Evolutionary conservation across 345 rosid species (phyloP).

Genomic region (Geranium rotundifolium): DNA sequence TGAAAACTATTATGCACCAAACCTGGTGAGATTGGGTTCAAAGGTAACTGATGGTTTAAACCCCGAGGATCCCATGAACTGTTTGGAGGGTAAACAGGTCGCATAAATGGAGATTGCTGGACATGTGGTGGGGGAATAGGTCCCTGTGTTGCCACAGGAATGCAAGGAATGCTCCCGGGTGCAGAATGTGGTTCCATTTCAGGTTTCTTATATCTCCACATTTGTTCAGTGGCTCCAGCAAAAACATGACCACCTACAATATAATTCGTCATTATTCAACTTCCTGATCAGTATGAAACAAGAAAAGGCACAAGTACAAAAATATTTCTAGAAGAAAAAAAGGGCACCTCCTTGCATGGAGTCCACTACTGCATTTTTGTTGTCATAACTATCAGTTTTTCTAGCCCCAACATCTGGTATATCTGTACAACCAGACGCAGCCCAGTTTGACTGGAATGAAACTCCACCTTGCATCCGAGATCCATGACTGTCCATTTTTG

Average conservation of each 20-base stretch:
- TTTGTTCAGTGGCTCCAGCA: conserved; percentile 24
- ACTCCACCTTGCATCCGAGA: conserved; percentile 30
- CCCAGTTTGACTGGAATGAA: conserved; percentile 47
- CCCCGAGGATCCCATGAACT: conserved; percentile 74
- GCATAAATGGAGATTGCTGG: conserved; percentile 60
- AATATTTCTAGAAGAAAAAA: not conserved
- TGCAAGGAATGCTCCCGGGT: conserved; percentile 47
- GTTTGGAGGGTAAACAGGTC: conserved; percentile 47
- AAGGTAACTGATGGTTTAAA: conserved; percentile 40
- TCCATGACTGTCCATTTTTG: conserved; percentile 40
- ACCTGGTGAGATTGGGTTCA: conserved; percentile 43
- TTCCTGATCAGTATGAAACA: not conserved
- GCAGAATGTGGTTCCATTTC: conserved; percentile 28
- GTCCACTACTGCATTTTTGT: not conserved
- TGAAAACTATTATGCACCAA: conserved; percentile 37
- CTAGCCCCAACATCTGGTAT: conserved; percentile 25
- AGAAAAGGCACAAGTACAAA: not conserved
- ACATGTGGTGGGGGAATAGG: conserved; percentile 56
- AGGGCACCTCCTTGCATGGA: conserved; percentile 34
- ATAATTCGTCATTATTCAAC: conserved; percentile 12
- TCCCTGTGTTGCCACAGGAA: conserved; percentile 42
- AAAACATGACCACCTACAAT: conserved; percentile 25
- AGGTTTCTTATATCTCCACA: conserved; percentile 27
- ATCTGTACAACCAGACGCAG: conserved; percentile 27
- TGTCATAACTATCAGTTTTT: conserved; percentile 13